These are phyloP conservation scores for Nitzschia sp. DNA, from an alignment of 108 stramenopile species.

Conservation along the genomic window DNA sequence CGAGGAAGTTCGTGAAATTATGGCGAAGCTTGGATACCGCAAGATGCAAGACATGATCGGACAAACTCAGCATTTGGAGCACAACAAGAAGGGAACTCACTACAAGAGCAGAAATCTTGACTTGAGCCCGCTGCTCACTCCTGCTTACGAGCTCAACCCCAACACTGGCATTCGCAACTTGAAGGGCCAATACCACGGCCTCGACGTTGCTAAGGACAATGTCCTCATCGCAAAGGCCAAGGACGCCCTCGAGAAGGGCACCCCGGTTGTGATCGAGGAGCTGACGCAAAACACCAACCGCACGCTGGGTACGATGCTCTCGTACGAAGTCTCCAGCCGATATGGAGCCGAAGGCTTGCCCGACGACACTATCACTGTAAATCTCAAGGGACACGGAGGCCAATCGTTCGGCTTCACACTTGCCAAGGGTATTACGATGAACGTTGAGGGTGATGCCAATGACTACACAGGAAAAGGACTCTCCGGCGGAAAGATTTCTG, in stretches of 20 bases:
- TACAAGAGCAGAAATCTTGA: conserved; percentile 97
- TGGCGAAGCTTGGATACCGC: conserved; percentile 95
- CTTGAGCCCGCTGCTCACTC: conserved; percentile 89
- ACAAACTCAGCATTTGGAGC: conserved; percentile 91
- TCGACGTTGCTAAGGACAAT: conserved; percentile 86
- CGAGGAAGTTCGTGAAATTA: conserved; percentile 94
- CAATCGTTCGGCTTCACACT: conserved; percentile 95
- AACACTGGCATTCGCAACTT: conserved; percentile 77
- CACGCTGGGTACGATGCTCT: conserved; percentile 94
- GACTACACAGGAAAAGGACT: conserved; percentile 97
- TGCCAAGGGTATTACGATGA: conserved; percentile 93
- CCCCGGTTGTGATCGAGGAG: conserved; percentile 81
- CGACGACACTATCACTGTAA: conserved; percentile 92
- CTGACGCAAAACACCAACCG: conserved; percentile 89
- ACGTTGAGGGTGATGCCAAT: conserved; percentile 95
- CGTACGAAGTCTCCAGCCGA: conserved; percentile 86
- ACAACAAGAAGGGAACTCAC: conserved; percentile 86
- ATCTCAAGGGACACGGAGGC: conserved; percentile 92
- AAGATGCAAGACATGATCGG: conserved; percentile 95
- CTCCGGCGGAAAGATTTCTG: conserved; percentile 94
- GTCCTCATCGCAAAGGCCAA: conserved; percentile 80
- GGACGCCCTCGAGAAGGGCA: conserved; percentile 82
- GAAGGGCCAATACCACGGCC: conserved; percentile 86
- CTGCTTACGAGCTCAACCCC: conserved; percentile 92
- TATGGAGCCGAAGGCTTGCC: conserved; percentile 94